Conservation (phyloP, 352 stramenopile species). For the Nothophytophthora sp. region DNA sequence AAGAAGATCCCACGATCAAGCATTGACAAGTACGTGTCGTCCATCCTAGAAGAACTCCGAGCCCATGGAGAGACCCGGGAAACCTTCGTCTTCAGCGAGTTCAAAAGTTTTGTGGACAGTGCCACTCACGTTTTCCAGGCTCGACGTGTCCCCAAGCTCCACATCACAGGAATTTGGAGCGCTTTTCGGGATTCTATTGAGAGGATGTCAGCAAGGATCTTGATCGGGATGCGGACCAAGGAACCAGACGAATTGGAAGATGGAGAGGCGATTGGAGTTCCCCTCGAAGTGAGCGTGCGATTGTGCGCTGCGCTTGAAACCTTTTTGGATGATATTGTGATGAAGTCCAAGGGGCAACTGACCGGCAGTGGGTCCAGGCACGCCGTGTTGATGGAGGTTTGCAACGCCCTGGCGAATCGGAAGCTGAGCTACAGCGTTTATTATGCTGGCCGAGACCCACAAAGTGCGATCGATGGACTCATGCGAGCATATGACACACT, state of each 20-base stretch:
- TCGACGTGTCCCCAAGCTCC: slow-evolving; percentile 23
- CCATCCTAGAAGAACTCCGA: slow-evolving; percentile 45
- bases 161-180: slow-evolving; percentile 24
- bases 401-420: slow-evolving; percentile 26
- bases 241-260: not conserved
- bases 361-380: not conserved
- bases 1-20: slow-evolving; percentile 20
- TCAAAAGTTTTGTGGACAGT: slow-evolving; percentile 41
- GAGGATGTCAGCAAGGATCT: slow-evolving; percentile 16
- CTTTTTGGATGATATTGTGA: slow-evolving; percentile 25
- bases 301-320: slow-evolving; percentile 27
- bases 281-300: slow-evolving; percentile 7
- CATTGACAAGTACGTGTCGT: slow-evolving; percentile 55
- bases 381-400: slow-evolving; percentile 22
- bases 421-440: slow-evolving; percentile 39
- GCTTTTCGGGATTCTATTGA: slow-evolving; percentile 41
- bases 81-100: slow-evolving; percentile 8
- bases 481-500: slow-evolving; percentile 25
- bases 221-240: slow-evolving; percentile 21
- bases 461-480: slow-evolving; percentile 21
- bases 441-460: slow-evolving; percentile 28
- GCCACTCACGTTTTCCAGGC: slow-evolving; percentile 35
- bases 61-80: not conserved
- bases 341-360: slow-evolving; percentile 10
- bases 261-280: not conserved